Base-by-base conservation (phyloP, 768 basidiomycete genomes). In the Daedaleopsis sinensis region DNA sequence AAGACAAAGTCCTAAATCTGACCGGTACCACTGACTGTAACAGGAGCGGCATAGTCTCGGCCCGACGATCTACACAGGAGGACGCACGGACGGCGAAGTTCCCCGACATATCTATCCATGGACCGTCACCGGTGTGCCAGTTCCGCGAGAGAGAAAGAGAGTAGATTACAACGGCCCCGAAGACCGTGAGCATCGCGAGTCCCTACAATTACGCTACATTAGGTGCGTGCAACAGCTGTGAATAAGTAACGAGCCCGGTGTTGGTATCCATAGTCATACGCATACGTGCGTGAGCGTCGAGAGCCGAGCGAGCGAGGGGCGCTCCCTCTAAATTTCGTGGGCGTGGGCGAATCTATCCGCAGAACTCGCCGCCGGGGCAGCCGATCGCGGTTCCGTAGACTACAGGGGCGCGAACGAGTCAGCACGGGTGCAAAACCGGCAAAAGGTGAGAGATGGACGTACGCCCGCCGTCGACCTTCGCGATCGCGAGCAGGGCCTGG, bases 401-500 rank as follows among this genome's bases (percentile, higher is more conserved):
- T 64, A 54, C 7, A 19, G 44, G n/a, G n/a, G 27, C 27, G 21
- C 32, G 16, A 32, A 5, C 12, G 21, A 46, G 39, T 18, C 21
- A 10, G 53, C 24, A 36, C 5, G 55, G 7, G 38, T 9, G 9
- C 13, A 52, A 32, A 7, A 7, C n/a, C 4, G 7, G 27, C 27
- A 37, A 10, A 32, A 18, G 37, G 5, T n/a, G 18, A 36, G 52
- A 19, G 52, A 52, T 21, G 37, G 23, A 75, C 79, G 72, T 66
- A 80, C 79, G 77, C 35, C 73, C 68, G 35, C 83, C 83, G 59
- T 83, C 82, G 39, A 84, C 84, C 55, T 79, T 79, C 39, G 76
- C 70, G 54, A 85, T 74, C 35, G 82, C 80, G 23, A 86, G 74
- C n/a, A 85, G 69, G 13, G 84, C 84, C 62, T 82, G 80, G 69